Conservation (phyloP, 768 basidiomycete species). For the Cubamyces sp. region DNA sequence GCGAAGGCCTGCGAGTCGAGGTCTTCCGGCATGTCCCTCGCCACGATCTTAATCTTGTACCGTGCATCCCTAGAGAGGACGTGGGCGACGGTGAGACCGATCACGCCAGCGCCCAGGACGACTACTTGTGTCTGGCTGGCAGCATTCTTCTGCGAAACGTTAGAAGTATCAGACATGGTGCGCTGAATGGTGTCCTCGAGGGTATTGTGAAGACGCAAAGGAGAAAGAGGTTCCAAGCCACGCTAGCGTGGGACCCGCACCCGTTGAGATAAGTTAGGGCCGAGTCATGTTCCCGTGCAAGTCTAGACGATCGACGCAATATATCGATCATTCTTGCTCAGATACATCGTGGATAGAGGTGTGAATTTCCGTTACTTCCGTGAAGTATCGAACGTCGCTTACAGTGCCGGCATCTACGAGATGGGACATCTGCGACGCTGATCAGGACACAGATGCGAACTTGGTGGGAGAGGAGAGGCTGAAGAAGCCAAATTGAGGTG, state of each 20-base stretch:
- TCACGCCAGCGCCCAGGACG: conserved; percentile 48
- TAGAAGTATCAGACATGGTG: background rate
- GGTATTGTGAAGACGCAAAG: background rate
- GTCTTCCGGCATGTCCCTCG: conserved; percentile 45
- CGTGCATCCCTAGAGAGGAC: conserved; percentile 35
- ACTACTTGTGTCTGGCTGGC: conserved; percentile 30
- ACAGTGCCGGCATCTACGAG: background rate
- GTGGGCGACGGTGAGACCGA: conserved; percentile 48
- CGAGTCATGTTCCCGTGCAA: conserved; percentile 2
- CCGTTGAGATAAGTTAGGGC: background rate
- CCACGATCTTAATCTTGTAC: conserved; percentile 40
- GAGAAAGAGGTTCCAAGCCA: background rate
- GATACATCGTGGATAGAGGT: too few relatives aligned
- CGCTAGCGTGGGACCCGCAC: too few relatives aligned
- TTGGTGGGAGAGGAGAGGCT: too few relatives aligned
- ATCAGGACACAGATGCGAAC: background rate
- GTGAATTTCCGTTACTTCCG: background rate
- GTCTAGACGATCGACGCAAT: conserved; percentile 3
- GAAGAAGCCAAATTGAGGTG: background rate
- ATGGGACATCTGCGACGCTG: background rate
- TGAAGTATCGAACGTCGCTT: background rate
- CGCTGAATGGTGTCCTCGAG: too few relatives aligned
- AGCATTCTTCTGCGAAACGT: background rate
- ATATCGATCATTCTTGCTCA: background rate
- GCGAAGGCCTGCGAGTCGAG: conserved; percentile 49